phyloP scores from a whole-genome alignment of 1,139 yeast genomes.

The Hyphopichia fennica region DNA sequence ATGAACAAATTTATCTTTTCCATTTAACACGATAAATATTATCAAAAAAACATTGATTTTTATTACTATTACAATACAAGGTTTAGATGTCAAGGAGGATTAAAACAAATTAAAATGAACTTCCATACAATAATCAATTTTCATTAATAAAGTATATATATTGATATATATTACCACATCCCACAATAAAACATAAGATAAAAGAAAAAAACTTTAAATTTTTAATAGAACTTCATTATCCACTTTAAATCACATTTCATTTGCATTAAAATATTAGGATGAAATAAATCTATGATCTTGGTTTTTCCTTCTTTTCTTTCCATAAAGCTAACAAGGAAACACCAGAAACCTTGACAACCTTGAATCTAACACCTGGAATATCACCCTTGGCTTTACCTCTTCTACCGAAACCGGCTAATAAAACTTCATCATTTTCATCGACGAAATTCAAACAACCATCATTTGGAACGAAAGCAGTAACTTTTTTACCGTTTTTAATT shows the following conservation, averaged over 20 bases:
- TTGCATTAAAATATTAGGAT: background rate
- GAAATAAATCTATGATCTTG: conserved; percentile 77
- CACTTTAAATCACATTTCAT: background rate
- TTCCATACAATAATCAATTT: background rate
- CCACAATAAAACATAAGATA: background rate
- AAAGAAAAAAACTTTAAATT: background rate
- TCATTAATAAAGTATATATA: background rate
- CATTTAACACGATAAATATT: too few species aligned
- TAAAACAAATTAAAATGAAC: background rate
- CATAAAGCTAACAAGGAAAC: conserved; percentile 99
- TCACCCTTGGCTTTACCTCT: conserved; percentile 99
- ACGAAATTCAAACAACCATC: conserved; percentile 99
- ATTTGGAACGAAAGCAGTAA: conserved; percentile 99
- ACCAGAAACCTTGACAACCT: conserved; percentile 99
- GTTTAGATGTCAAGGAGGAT: background rate
- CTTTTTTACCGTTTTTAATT: conserved; percentile 99
- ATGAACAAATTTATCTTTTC: too few species aligned
- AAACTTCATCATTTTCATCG: conserved; percentile 99
- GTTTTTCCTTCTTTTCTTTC: conserved; percentile 99
- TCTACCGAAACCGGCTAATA: conserved; percentile 99
- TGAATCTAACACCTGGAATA: conserved; percentile 99
- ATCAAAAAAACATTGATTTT: background rate
- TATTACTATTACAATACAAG: background rate
- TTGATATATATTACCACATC: background rate
- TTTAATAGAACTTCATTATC: background rate